Base-by-base conservation (phyloP, 2,329 filamentous ascomycete species). In the Ceratocystis variospora region DNA sequence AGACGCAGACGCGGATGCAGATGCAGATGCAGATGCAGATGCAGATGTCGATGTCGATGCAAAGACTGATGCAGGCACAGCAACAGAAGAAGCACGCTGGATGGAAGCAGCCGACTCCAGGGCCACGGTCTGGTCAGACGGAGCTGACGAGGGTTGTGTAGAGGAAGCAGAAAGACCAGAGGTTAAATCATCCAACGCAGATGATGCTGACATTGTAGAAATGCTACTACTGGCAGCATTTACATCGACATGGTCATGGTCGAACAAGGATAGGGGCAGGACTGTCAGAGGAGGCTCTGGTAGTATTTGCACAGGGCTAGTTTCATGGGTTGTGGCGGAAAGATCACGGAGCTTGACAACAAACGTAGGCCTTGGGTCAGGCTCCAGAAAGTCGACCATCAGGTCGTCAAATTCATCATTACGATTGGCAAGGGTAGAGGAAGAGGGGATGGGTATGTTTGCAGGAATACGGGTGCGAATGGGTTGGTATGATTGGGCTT, bases 341-440 rank as follows among this genome's bases (percentile, higher is more conserved):
- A 37, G 15, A 19, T 53, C 41, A 25, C 62, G 61, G 12, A 67
- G 37, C n/a, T 62, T 62, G 45, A 69, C 46, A 62, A 78, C 72
- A 57, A 79, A 79, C 55, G 75, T 75, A 64, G 77, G 76, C 65
- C 77, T 73, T 37, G 76, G 75, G 67, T 79, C 77, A 68, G 72
- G 74, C 68, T 75, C 72, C 69, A 78, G 73, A 12, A 79, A 73
- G 69, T 77, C 76, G 67, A 75, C 70, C 67, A 76, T 66, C 61
- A 63, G 64, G 22, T 67, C 62, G 59, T 61, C n/a, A n/a, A 48
- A 28, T 8, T 59, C 7, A 31, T 37, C 28, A 31, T 19, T n/a
- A 7, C n/a, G 3, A 10, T 7, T 15, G 31, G 28, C 7, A 37
- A 15, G 15, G 41, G 65, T 25, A 19, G 59, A 8, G 28, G n/a